Percentiles rank a stretch among this genome's conserved stretches.
phyloP scores from a whole-genome alignment of 108 stramenopile species.

The Cyclotella cryptica region DNA sequence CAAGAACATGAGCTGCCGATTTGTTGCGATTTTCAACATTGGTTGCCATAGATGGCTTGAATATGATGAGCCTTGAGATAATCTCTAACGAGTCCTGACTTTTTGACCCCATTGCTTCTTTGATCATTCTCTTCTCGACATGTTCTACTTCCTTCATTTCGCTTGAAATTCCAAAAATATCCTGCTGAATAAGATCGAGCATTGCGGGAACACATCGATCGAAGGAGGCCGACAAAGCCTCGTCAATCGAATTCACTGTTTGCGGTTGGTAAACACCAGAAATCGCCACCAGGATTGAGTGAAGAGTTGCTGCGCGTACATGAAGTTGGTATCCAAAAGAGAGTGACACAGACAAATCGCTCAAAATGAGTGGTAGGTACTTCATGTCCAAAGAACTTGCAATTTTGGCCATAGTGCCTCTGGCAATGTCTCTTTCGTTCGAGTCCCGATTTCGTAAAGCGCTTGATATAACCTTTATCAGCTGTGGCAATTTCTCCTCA shows the following conservation, averaged over 20 bases:
- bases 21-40: constrained; percentile 30
- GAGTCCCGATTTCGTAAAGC: constrained; percentile 88
- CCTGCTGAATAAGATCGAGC: constrained; percentile 87
- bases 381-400: constrained; percentile 74
- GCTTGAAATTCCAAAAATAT: constrained; percentile 85
- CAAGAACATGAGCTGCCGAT: constrained; percentile 76
- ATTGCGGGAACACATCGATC: constrained; percentile 80
- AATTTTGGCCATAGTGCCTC: constrained; percentile 88
- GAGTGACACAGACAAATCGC: constrained; percentile 83
- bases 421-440: constrained; percentile 85
- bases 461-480: constrained; percentile 86
- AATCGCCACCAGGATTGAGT: constrained; percentile 80
- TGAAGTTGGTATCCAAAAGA: constrained; percentile 93
- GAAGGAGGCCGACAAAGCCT: constrained; percentile 34
- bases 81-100: constrained; percentile 86
- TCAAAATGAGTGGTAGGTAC: constrained; percentile 79
- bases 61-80: constrained; percentile 62
- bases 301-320: constrained; percentile 83
- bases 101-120: constrained; percentile 89
- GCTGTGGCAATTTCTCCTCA: constrained; percentile 75
- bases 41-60: constrained; percentile 67
- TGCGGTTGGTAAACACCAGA: constrained; percentile 48
- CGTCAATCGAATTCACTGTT: constrained; percentile 10
- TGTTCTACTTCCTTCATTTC: constrained; percentile 82
- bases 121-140: constrained; percentile 78